A percentile compares a stretch with the other conserved stretches of the same genome.
phyloP scores from a whole-genome alignment of 2,329 filamentous ascomycete genomes.

The Epichloe baconii region DNA sequence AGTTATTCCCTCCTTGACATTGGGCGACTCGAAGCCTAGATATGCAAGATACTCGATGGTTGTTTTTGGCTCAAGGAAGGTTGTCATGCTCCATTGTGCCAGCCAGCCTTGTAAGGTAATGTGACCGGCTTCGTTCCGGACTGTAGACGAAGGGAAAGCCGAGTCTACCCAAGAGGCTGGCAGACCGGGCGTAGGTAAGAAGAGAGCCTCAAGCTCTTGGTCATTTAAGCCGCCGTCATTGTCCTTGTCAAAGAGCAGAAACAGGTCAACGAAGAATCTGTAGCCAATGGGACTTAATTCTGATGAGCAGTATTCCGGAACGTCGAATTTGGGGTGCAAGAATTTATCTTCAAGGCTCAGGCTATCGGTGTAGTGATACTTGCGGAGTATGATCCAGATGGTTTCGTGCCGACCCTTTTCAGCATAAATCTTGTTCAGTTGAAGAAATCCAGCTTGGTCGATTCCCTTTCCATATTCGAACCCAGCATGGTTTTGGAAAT shows the following conservation, averaged over 20 bases:
- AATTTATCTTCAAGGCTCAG: conserved; percentile 84
- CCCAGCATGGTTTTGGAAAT: conserved; percentile 57
- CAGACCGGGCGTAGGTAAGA: conserved; percentile 83
- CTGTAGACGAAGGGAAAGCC: conserved; percentile 83
- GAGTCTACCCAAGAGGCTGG: conserved; percentile 79
- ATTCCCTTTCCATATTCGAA: conserved; percentile 59
- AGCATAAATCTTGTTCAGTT: conserved; percentile 89
- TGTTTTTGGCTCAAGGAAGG: conserved; percentile 87
- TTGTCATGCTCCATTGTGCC: conserved; percentile 99
- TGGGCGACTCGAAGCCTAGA: conserved; percentile 78
- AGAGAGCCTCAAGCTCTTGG: conserved; percentile 70
- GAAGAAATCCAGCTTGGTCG: conserved; percentile 69
- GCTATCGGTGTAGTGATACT: conserved; percentile 94
- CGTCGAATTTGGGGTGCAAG: conserved; percentile 85
- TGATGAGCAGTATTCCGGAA: conserved; percentile 81
- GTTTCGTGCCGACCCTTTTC: conserved; percentile 97
- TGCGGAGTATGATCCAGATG: conserved; percentile 91
- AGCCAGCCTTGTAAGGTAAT: conserved; percentile 97
- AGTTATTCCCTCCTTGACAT: conserved; percentile 63
- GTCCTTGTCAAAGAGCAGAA: conserved; percentile 90
- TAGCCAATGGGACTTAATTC: conserved; percentile 92
- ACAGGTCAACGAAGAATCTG: conserved; percentile 93
- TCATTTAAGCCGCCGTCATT: conserved; percentile 92
- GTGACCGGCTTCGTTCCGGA: conserved; percentile 87
- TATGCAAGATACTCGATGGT: conserved; percentile 94